Evolutionary conservation across 202 grass and related monocot species (phyloP), one percentile per base, ranked within the genome.

Genomic region (Zizania palustris): DNA sequence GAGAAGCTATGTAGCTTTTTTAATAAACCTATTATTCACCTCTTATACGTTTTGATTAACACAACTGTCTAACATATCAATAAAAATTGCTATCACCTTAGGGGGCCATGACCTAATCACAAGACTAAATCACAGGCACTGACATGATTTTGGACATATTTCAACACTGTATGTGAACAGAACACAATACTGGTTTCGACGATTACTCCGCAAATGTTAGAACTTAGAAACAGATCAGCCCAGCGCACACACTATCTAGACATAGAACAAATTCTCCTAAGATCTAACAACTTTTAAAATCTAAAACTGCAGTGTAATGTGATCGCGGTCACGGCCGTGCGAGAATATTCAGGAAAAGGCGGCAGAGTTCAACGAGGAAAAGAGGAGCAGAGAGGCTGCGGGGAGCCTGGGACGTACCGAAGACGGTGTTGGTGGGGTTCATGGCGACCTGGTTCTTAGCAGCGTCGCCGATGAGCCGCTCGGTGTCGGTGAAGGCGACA

Each of bases 401-500:
- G 0, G 28, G 28, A 28, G 1, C 1, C 4, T 7, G 15, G 28
- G 19, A 89, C 89, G 85, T 67, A 97, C 93, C 93, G 65, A 97
- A 97, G 69, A 97, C 93, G 64, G 93, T 97, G 74, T 97, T 97
- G 78, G 56, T 93, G 44, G 93, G 93, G 73, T 97, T 97, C 93
- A 97, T 97, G 83, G 93, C 93, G 81, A 93, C 93, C 88, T 97
- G 93, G 76, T 97, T 97, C 93, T 93, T 97, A 21, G 93, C 90
- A 0, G 93, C 90, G 19, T 97, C 90, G 56, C 93, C 93, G 60
- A 97, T 91, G 83, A 97, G 88, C n/a, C 93, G 81, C 88, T 97
- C 93, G 76, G 93, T 91, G 80, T 93, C 90, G 67, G 93, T 97
- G 82, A 97, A 97, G 40, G 85, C 93, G 55, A 93, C 93, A 46